Percentiles rank a stretch among this genome's conserved stretches.
phyloP scores from a whole-genome alignment of 176 grass and related monocot species.

The Secale cereale region DNA sequence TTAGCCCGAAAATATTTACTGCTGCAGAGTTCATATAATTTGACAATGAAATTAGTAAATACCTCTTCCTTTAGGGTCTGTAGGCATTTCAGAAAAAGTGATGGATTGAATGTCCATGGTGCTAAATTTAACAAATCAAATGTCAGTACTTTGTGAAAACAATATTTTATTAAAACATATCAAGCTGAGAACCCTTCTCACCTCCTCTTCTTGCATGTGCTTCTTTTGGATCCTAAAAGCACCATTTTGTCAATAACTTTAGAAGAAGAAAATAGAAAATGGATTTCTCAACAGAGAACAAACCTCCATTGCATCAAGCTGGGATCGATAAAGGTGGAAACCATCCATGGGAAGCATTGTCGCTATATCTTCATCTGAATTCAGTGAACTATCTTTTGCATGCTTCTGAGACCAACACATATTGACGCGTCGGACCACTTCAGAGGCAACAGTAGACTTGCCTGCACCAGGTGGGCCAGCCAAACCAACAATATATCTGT shows the following conservation, averaged over 20 bases:
- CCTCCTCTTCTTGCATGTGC: conserved; percentile 99
- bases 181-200: conserved; percentile 25
- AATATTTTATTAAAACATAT: conserved; percentile 15
- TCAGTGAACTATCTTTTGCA: conserved; percentile 1
- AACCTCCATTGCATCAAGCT: conserved; percentile 93
- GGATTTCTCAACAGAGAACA: conserved; percentile 10
- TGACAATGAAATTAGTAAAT: conserved; percentile 21
- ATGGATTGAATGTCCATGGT: conserved; percentile 83
- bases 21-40: not conserved
- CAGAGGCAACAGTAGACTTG: conserved; percentile 81
- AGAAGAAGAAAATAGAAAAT: conserved; percentile 6
- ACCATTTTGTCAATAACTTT: conserved; percentile 17
- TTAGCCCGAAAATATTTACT: not conserved
- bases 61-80: conserved; percentile 68
- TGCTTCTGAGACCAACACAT: conserved; percentile 52
- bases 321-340: conserved; percentile 91
- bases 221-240: conserved; percentile 82
- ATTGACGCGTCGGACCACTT: conserved; percentile 75
- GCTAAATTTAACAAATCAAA: conserved; percentile 43
- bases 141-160: conserved; percentile 23
- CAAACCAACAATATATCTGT: conserved; percentile 87
- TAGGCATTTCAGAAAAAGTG: conserved; percentile 74
- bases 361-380: conserved; percentile 48
- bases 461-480: conserved; percentile 93
- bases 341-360: conserved; percentile 92